phyloP scores from a whole-genome alignment of 805 yeast genomes.

The Spathaspora gorwiae region DNA sequence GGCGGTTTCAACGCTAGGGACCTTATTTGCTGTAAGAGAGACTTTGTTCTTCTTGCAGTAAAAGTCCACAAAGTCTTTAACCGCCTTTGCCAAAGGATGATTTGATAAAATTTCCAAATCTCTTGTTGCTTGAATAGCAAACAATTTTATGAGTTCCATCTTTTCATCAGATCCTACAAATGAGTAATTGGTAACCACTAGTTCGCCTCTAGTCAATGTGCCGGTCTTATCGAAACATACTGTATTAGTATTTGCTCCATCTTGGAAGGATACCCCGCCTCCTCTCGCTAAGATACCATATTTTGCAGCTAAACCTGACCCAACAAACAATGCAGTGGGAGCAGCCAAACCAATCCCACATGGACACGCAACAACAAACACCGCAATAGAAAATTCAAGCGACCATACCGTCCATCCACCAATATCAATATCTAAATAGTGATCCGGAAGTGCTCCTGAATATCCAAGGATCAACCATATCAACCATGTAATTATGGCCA shows the following conservation, averaged over 20 bases:
- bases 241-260: constrained; percentile 58
- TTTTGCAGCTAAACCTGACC: constrained; percentile 74
- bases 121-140: constrained; percentile 46
- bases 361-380: constrained; percentile 81
- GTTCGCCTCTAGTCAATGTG: constrained; percentile 65
- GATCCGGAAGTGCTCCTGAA: constrained; percentile 47
- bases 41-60: constrained; percentile 19
- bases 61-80: constrained; percentile 34
- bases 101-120: constrained; percentile 61
- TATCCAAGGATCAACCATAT: constrained; percentile 62
- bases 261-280: constrained; percentile 80
- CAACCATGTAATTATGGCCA: constrained; percentile 63
- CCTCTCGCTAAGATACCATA: constrained; percentile 73
- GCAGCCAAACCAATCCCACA: constrained; percentile 85
- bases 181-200: constrained; percentile 50
- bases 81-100: constrained; percentile 66
- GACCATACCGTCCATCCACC: constrained; percentile 82
- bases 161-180: constrained; percentile 16
- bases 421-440: constrained; percentile 56
- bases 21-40: constrained; percentile 25
- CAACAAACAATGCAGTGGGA: constrained; percentile 78
- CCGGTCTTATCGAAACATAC: constrained; percentile 80
- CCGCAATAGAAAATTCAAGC: constrained; percentile 70
- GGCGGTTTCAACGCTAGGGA: constrained; percentile 48
- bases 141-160: constrained; percentile 8